Evolutionary conservation across 768 basidiomycete genomes (phyloP), one percentile per base, ranked within the genome.

Genomic region (Trametes cingulata): DNA sequence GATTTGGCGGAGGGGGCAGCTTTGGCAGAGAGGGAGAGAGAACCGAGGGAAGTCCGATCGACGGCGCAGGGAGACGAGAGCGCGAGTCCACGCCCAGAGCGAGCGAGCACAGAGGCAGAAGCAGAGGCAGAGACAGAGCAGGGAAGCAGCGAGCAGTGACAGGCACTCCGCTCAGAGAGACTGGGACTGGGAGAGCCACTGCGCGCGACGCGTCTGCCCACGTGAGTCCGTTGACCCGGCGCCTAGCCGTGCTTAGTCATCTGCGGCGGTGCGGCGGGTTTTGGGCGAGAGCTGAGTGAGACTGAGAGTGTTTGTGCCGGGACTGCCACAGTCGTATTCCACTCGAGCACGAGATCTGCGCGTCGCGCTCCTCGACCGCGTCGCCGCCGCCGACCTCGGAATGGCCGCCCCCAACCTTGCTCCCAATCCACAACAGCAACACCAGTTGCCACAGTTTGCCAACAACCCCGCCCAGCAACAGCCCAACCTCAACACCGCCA

Each of bases 341-440:
- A 24, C 36, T 54, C 36, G 25, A 58, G 68, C 74, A 76, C 76
- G 75, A 76, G 73, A 72, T 55, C 64, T 55, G 61, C 72, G 69
- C 69, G 68, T 65, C 67, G 61, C 56, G n/a, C n/a, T n/a, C n/a
- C n/a, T n/a, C n/a, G n/a, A n/a, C n/a, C n/a, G 65, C 61, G 52
- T 54, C 35, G 42, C 60, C 64, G 65, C 54, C 50, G 22, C 35
- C 61, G 48, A 25, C 58, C 50, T 47, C 52, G 58, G 35, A 42
- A 68, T 69, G 68, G 67, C 70, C 51, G 66, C 71, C 52, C 63
- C 71, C 20, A 67, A 68, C 54, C 60, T 70, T 43, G 59, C 61
- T 47, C 62, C 61, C 56, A 65, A 65, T 46, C 54, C 64, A 40
- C 67, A 65, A 48, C 64, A 65, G 39, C 65, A 61, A 49, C 67